phyloP scores from a whole-genome alignment of 768 basidiomycete species.

The Guyanaporus albipodus region DNA sequence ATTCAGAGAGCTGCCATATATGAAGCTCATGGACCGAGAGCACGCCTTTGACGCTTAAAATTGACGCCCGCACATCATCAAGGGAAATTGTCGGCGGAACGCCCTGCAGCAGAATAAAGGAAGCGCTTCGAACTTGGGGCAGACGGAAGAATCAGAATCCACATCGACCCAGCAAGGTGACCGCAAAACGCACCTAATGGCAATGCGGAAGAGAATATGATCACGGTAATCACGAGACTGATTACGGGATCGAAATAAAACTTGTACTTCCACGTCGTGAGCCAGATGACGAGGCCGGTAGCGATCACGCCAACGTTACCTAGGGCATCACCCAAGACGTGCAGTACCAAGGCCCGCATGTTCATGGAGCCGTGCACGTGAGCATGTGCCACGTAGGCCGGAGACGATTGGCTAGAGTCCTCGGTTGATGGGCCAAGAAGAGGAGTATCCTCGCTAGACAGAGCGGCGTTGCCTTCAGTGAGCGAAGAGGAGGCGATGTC shows the following conservation, averaged over 20 bases:
- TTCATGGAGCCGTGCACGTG: constrained; percentile 82
- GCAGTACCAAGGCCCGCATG: constrained; percentile 92
- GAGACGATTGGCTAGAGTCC: constrained; percentile 2
- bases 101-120: constrained; percentile 92
- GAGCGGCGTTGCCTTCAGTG: constrained; percentile 5
- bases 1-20: constrained; percentile 96
- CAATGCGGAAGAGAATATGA: constrained; percentile 94
- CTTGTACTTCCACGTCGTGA: constrained; percentile 77
- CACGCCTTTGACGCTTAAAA: constrained; percentile 79
- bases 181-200: constrained; percentile 63
- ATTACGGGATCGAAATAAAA: constrained; percentile 93
- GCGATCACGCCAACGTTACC: constrained; percentile 98
- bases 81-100: constrained; percentile 88
- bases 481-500: constrained; percentile 53
- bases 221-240: constrained; percentile 89
- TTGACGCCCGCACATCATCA: constrained; percentile 81
- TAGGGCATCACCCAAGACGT: constrained; percentile 94
- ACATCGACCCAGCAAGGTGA: not conserved
- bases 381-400: constrained; percentile 18
- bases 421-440: constrained; percentile 30
- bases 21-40: constrained; percentile 88
- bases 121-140: constrained; percentile 72
- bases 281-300: constrained; percentile 93
- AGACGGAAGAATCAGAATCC: constrained; percentile 12
- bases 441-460: constrained; percentile 41